phyloP scores from a whole-genome alignment of 176 grass and related monocot genomes.

The Dactylis glomerata region DNA sequence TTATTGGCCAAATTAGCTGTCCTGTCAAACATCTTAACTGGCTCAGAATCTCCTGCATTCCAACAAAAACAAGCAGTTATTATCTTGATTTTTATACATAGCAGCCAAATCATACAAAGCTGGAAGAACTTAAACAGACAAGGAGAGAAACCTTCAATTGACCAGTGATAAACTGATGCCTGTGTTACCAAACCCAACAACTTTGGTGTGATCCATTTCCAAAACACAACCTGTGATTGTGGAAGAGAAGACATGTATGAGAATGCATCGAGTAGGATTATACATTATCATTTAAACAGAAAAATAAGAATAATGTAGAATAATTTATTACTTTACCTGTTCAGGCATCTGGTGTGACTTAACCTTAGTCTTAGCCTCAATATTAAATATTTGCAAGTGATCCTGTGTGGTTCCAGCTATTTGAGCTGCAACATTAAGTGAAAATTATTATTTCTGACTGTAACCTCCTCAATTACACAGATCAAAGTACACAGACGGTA shows the following conservation, averaged over 20 bases:
- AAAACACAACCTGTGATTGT: constrained; percentile 71
- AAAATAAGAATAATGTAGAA: not conserved
- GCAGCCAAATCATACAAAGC: constrained; percentile 6
- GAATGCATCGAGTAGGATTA: not conserved
- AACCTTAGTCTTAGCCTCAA: constrained; percentile 92
- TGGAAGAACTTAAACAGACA: not conserved
- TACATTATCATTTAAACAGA: not conserved
- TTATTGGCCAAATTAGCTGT: constrained; percentile 89
- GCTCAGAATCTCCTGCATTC: constrained; percentile 74
- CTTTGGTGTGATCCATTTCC: constrained; percentile 95
- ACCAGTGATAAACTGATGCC: constrained; percentile 87
- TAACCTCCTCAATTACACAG: not conserved
- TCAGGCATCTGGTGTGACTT: constrained; percentile 99
- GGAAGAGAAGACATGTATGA: not conserved
- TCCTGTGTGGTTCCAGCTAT: constrained; percentile 90
- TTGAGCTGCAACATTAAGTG: constrained; percentile 63
- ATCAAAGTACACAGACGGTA: not conserved
- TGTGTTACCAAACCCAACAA: constrained; percentile 80
- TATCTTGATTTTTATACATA: constrained; percentile 10
- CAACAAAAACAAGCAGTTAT: constrained; percentile 17
- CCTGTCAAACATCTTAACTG: constrained; percentile 93
- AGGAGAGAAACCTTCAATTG: constrained; percentile 72
- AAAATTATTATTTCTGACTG: not conserved
- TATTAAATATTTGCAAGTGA: constrained; percentile 98
- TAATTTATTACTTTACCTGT: constrained; percentile 34